These are phyloP conservation scores for Hansenula anomala DNA, from an alignment of 1,139 yeast species.

Conservation along the genomic window DNA sequence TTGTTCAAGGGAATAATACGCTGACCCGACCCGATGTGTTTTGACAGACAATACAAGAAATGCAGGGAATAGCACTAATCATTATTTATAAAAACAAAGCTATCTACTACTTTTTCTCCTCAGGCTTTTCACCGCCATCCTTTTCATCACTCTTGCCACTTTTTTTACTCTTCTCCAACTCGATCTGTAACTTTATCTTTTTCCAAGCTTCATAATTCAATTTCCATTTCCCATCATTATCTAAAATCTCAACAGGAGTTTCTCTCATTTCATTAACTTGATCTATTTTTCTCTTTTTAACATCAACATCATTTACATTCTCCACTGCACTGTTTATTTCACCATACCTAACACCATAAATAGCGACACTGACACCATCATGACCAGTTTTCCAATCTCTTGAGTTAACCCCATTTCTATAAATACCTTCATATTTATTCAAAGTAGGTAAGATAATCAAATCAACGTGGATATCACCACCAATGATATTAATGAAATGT, in stretches of 20 bases:
- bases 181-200: conserved; percentile 12
- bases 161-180: conserved; percentile 4
- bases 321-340: conserved; percentile 22
- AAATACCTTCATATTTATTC: conserved; percentile 55
- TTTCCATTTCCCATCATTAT: conserved; percentile 11
- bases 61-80: too few species aligned
- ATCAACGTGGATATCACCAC: conserved; percentile 62
- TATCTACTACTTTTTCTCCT: too few species aligned
- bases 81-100: too few species aligned
- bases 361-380: conserved; percentile 63
- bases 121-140: not conserved
- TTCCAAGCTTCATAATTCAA: conserved; percentile 17
- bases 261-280: conserved; percentile 7
- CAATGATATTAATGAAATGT: conserved; percentile 21
- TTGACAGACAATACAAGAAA: too few species aligned
- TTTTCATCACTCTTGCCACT: not conserved
- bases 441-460: conserved; percentile 67
- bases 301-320: conserved; percentile 8
- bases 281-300: conserved; percentile 15
- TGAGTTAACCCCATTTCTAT: conserved; percentile 64
- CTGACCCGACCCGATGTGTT: too few species aligned
- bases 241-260: conserved; percentile 1
- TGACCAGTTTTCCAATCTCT: conserved; percentile 67
- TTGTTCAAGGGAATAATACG: too few species aligned
- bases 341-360: conserved; percentile 44